Conservation (phyloP, 306 rosid species). For the Argentina anserina region DNA sequence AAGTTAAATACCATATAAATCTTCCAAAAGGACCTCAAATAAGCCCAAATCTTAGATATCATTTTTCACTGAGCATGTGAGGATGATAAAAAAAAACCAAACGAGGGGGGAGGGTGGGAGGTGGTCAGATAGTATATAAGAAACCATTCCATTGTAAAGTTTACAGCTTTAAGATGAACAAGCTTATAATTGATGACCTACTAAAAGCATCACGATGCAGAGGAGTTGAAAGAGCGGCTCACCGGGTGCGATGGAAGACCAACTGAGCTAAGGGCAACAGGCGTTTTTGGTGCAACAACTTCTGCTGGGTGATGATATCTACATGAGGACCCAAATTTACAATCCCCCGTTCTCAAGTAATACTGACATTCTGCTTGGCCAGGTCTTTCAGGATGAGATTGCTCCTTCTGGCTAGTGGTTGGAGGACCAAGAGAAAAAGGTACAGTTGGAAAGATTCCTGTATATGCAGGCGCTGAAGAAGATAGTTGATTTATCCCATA, state of each 20-base stretch:
- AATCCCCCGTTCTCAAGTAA: slow-evolving; percentile 94
- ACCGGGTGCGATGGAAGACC: slow-evolving; percentile 99
- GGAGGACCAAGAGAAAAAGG: slow-evolving; percentile 60
- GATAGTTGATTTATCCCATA: slow-evolving; percentile 66
- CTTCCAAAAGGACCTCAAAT: background rate
- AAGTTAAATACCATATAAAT: background rate
- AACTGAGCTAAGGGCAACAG: slow-evolving; percentile 52
- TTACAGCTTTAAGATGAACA: slow-evolving; percentile 9
- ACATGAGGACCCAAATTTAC: slow-evolving; percentile 95
- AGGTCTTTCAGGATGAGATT: slow-evolving; percentile 81
- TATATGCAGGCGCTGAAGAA: slow-evolving; percentile 48
- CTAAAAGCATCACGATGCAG: slow-evolving; percentile 17
- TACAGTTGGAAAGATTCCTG: slow-evolving; percentile 55
- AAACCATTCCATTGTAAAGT: background rate
- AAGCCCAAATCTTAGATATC: background rate
- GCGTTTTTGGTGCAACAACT: slow-evolving; percentile 41
- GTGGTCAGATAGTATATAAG: slow-evolving; percentile 1
- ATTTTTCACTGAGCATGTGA: background rate
- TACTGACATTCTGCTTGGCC: slow-evolving; percentile 88
- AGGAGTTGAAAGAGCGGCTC: slow-evolving; percentile 35
- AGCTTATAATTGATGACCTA: slow-evolving; percentile 5
- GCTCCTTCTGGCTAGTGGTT: slow-evolving; percentile 66
- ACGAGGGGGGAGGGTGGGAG: background rate
- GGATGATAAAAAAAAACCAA: background rate
- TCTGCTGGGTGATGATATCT: slow-evolving; percentile 96